Conservation (phyloP, 768 basidiomycete species). For the Mycena indigotica region DNA sequence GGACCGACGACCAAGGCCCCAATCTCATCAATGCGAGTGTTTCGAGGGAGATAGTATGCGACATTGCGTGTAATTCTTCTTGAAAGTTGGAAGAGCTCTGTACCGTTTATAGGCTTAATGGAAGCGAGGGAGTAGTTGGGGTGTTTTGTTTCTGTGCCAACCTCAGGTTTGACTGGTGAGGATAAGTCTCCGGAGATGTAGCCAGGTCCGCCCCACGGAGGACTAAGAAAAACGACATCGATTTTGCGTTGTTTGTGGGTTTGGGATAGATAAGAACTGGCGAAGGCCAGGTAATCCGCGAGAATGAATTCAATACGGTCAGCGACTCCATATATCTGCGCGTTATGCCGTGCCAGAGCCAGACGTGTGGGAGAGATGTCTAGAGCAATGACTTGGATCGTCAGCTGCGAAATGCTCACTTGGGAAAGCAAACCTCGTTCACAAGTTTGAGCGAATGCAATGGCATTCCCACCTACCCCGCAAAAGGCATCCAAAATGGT, state of each 20-base stretch:
- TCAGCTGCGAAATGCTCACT: neutral
- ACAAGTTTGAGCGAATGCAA: constrained; percentile 95
- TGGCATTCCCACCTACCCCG: constrained; percentile 96
- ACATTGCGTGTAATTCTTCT: constrained; percentile 76
- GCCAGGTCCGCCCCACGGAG: constrained; percentile 92
- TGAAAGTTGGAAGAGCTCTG: constrained; percentile 76
- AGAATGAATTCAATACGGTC: constrained; percentile 95
- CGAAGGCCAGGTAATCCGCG: constrained; percentile 83
- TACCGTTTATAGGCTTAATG: constrained; percentile 80
- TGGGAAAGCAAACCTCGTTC: constrained; percentile 64
- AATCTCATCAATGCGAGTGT: constrained; percentile 74
- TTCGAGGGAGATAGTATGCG: constrained; percentile 89
- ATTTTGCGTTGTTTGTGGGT: constrained; percentile 52
- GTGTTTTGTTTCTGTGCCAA: constrained; percentile 12
- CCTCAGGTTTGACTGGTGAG: constrained; percentile 17
- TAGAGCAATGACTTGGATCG: constrained; percentile 80
- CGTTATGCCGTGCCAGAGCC: constrained; percentile 91
- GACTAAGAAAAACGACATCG: constrained; percentile 90
- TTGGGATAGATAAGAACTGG: constrained; percentile 48
- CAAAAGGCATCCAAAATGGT: constrained; percentile 93
- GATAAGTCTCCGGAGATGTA: constrained; percentile 51
- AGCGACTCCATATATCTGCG: constrained; percentile 89
- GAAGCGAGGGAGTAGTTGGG: constrained; percentile 64
- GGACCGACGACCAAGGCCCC: constrained; percentile 46
- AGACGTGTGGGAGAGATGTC: constrained; percentile 86